Conservation (phyloP, 306 rosid species). For the Hylodesmum podocarpum region DNA sequence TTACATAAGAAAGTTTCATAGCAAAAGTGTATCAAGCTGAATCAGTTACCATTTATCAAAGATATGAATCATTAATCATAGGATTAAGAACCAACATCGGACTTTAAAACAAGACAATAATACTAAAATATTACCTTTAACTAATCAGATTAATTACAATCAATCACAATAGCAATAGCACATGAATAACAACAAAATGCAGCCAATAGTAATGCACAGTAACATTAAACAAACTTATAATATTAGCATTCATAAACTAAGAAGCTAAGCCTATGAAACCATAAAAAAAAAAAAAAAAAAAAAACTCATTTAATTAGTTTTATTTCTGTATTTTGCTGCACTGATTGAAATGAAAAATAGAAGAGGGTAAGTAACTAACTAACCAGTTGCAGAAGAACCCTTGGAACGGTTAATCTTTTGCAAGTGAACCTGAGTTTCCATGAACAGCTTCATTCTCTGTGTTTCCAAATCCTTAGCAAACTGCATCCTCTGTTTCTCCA, state of each 20-base stretch:
- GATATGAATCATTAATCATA: background rate
- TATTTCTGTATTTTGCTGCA: too few relatives aligned
- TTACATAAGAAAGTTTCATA: background rate
- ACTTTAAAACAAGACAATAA: background rate
- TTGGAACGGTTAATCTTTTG: conserved; percentile 53
- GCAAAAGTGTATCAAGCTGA: background rate
- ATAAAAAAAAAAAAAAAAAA: too few relatives aligned
- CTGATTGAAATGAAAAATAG: background rate
- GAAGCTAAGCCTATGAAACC: background rate
- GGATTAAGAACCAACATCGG: background rate
- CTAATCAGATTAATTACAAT: background rate
- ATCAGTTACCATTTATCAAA: background rate
- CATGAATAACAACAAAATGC: background rate
- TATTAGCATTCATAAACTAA: background rate
- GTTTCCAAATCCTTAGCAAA: conserved; percentile 70
- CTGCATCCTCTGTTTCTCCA: conserved; percentile 76
- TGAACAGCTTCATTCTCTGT: conserved; percentile 58
- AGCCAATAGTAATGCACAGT: background rate
- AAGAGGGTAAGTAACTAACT: background rate
- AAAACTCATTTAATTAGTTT: background rate
- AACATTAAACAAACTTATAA: background rate
- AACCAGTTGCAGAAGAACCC: conserved; percentile 45
- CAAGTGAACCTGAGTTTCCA: conserved; percentile 63
- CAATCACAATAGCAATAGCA: background rate
- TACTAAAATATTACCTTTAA: background rate